phyloP scores from a whole-genome alignment of 139 green algal species.

The Tetraselmis striata region DNA sequence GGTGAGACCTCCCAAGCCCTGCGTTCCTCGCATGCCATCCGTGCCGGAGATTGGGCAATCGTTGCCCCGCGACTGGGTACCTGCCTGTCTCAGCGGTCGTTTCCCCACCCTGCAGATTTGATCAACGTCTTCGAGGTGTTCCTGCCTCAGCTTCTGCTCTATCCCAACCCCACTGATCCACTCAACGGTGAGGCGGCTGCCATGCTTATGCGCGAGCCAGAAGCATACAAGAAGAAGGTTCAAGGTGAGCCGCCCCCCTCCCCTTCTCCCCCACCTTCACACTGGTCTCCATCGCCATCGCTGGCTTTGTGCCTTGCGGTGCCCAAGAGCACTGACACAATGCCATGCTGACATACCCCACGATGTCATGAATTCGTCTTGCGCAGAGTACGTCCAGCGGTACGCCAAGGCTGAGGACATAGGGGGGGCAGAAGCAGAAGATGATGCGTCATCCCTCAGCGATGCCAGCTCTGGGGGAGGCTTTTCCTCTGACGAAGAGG shows the following conservation, averaged over 20 bases:
- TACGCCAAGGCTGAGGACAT: constrained; percentile 56
- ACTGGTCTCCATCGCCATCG: no score
- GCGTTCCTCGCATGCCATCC: constrained; percentile 10
- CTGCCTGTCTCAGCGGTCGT: neutral
- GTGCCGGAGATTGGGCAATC: no score
- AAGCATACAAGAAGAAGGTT: constrained; percentile 86
- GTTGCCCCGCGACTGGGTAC: no score
- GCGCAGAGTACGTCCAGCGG: constrained; percentile 65
- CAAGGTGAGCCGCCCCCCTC: constrained; percentile 40
- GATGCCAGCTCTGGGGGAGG: neutral
- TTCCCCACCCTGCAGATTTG: constrained; percentile 66
- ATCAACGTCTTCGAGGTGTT: constrained; percentile 99
- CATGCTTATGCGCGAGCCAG: constrained; percentile 92
- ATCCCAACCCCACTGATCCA: constrained; percentile 95
- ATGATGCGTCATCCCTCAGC: neutral
- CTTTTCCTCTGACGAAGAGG: neutral
- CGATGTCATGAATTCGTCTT: neutral
- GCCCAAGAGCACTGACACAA: neutral
- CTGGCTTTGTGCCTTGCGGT: no score
- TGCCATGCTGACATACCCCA: neutral
- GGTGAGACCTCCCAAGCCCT: no score
- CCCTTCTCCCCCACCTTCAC: no score
- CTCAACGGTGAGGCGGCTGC: constrained; percentile 96
- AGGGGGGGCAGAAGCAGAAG: neutral
- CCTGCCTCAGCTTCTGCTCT: constrained; percentile 95